These are phyloP conservation scores for Fonsecaea pedrosoi DNA, from an alignment of 2,329 filamentous ascomycete species.

Conservation along the genomic window DNA sequence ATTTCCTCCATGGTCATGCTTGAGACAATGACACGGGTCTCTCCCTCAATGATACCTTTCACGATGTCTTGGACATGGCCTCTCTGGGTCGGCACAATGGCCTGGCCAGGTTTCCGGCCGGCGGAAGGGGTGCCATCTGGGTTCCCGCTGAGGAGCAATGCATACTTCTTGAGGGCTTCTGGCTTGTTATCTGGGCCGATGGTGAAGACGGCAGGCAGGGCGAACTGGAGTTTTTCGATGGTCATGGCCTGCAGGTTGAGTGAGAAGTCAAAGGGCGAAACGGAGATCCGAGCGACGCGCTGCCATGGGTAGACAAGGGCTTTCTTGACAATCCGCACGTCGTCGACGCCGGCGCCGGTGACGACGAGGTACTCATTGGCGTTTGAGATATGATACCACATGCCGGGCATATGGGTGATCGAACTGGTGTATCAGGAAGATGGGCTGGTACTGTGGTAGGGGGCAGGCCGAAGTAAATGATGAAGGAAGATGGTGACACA, in stretches of 20 bases:
- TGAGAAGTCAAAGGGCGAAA: constrained; percentile 72
- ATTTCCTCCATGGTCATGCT: constrained; percentile 95
- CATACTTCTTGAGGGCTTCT: constrained; percentile 78
- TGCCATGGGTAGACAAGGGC: constrained; percentile 75
- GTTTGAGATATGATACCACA: constrained; percentile 70
- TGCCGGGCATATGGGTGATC: constrained; percentile 13
- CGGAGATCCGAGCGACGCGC: constrained; percentile 54
- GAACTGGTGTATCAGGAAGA: background rate
- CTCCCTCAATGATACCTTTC: constrained; percentile 88
- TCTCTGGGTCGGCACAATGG: constrained; percentile 54
- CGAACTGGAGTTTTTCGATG: constrained; percentile 82
- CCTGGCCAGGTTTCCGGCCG: constrained; percentile 43
- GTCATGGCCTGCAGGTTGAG: constrained; percentile 89
- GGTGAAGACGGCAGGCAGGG: constrained; percentile 83
- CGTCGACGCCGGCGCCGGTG: constrained; percentile 77
- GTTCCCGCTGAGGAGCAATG: constrained; percentile 75
- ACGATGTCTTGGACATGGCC: constrained; percentile 82
- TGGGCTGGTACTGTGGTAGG: background rate
- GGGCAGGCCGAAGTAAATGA: background rate
- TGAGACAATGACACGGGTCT: constrained; percentile 81
- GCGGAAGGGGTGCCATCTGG: constrained; percentile 53
- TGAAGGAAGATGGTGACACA: background rate
- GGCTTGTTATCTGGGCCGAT: constrained; percentile 77
- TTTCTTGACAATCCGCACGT: constrained; percentile 79
- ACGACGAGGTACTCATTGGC: constrained; percentile 87